Base-by-base conservation (phyloP, 495 filamentous ascomycete species). In the Xylaria nigripes region DNA sequence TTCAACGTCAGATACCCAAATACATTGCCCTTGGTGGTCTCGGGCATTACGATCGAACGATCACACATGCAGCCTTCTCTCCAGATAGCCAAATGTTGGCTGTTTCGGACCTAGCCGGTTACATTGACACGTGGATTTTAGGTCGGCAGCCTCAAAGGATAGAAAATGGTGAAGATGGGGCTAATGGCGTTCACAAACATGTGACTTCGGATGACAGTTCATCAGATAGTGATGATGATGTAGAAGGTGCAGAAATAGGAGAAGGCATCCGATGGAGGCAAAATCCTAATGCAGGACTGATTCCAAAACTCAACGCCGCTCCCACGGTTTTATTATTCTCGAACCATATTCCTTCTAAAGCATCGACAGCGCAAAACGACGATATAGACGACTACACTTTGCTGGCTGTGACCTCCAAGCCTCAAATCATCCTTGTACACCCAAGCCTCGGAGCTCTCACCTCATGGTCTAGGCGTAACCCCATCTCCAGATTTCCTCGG, bases 391-490 rank as follows among this genome's bases (percentile, higher is more conserved):
- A 75, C 52, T 75, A 90, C 56, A 76, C 77, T 10, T 77, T 98
- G 29, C 73, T 95, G 52, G 75, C 84, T 19, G 68, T 96, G 34
- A 94, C 90, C 18, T 81, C 85, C 18, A 74, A 83, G 46, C 85
- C 89, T 54, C 79, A 90, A 24, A 66, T 96, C 16, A 76, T 87
- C 44, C 79, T 93, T 32, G 86, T 95, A 67, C 80, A 92, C 52
- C 79, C 88, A 42, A 73, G 84, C 3, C 75, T 80, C 21, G 93
- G 94, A 38, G 76, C 75, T 9, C 72, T 96, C 9, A 85, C 85
- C 0, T 77, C 87, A 27, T 99, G 93, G 93, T 91, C 89, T 2
- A 78, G 87, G 46, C 77, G 85, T 6, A 95, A 96, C 67, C 85
- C 87, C 8, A 81, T 85, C 18, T 75, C 80, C 9, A 79, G 75